Conservation (phyloP, 805 yeast genomes). For the Starmerella apis region DNA sequence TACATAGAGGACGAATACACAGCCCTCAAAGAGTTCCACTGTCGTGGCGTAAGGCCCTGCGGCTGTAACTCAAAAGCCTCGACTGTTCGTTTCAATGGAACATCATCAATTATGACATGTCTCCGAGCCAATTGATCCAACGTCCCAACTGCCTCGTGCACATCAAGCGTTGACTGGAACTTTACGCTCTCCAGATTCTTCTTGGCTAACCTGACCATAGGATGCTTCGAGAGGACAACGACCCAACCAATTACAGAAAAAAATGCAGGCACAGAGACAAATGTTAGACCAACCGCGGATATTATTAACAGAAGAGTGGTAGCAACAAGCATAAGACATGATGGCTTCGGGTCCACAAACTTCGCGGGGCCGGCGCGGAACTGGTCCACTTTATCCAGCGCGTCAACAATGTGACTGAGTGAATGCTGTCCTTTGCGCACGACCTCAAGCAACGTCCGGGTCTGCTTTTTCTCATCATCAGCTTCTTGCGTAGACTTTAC, state of each 20-base stretch:
- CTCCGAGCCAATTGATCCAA: conserved; percentile 24
- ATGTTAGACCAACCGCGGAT: conserved; percentile 30
- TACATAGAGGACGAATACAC: conserved; percentile 48
- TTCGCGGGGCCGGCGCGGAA: conserved; percentile 55
- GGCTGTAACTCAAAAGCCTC: conserved; percentile 70
- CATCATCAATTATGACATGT: conserved; percentile 53
- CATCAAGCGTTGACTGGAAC: conserved; percentile 17
- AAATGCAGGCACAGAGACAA: conserved; percentile 49
- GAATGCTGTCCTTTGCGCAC: conserved; percentile 44
- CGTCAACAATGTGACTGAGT: conserved; percentile 44
- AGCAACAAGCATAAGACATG: conserved; percentile 49
- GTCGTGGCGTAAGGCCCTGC: conserved; percentile 47
- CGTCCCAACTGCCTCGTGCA: not conserved
- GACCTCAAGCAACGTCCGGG: conserved; percentile 20
- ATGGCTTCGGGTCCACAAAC: conserved; percentile 55
- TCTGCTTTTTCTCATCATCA: conserved; percentile 13
- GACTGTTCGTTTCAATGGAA: conserved; percentile 49
- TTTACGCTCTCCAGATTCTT: conserved; percentile 24
- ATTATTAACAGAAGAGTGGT: conserved; percentile 31
- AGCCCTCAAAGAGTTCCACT: conserved; percentile 46
- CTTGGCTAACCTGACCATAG: conserved; percentile 35
- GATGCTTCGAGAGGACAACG: conserved; percentile 46
- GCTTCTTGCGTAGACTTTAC: conserved; percentile 19
- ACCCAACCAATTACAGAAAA: conserved; percentile 53
- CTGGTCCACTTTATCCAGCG: conserved; percentile 43